These are phyloP conservation scores for Pezicula carpinea DNA, from an alignment of 2,329 filamentous ascomycete species.

Conservation along the genomic window DNA sequence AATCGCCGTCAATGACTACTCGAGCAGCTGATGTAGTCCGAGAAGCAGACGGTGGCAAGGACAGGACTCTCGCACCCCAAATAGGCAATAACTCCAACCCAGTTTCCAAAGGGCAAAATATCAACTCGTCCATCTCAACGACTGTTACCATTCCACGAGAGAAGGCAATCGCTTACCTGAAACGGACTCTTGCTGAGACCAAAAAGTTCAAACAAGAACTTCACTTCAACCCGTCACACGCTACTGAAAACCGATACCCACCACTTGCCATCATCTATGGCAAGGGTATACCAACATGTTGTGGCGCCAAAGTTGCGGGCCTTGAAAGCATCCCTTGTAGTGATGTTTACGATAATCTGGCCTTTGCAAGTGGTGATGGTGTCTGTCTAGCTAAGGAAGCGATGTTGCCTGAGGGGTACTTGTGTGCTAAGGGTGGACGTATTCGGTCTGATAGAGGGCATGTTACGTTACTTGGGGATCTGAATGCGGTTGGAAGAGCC, in stretches of 20 bases:
- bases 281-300: constrained; percentile 81
- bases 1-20: constrained; percentile 18
- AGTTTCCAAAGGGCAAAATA: constrained; percentile 17
- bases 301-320: constrained; percentile 69
- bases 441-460: constrained; percentile 82
- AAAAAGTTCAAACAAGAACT: constrained; percentile 75
- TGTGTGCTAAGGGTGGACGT: constrained; percentile 65
- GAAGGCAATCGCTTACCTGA: constrained; percentile 57
- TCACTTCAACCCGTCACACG: constrained; percentile 53
- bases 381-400: constrained; percentile 82
- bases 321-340: constrained; percentile 69
- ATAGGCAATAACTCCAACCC: constrained; percentile 21
- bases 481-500: constrained; percentile 74
- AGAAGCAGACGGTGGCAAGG: constrained; percentile 19
- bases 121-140: constrained; percentile 25
- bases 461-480: constrained; percentile 79
- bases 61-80: constrained; percentile 24
- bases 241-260: constrained; percentile 69
- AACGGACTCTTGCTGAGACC: constrained; percentile 66
- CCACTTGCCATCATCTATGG: constrained; percentile 81
- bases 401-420: constrained; percentile 79
- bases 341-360: constrained; percentile 80
- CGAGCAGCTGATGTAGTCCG: constrained; percentile 21
- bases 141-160: constrained; percentile 28
- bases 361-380: constrained; percentile 84